These are phyloP conservation scores for Plasmodium yoelii DNA, from an alignment of 169 alveolate species.

Conservation along the genomic window DNA sequence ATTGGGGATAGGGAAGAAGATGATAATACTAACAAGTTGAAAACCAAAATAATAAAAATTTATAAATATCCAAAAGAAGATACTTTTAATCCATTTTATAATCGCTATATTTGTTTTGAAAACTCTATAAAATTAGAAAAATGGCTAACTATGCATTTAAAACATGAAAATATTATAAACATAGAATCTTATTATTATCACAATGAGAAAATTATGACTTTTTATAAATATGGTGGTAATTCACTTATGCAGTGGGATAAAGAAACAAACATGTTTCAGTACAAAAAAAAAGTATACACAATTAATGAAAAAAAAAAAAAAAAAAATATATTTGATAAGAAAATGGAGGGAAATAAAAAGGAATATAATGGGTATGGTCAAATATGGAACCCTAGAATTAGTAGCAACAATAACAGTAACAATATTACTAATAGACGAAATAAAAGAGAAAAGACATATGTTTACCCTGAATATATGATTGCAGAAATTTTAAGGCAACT, in stretches of 20 bases:
- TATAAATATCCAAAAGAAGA: conserved; percentile 41
- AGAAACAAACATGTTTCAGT: conserved; percentile 8
- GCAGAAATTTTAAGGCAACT: conserved; percentile 67
- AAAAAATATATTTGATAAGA: background rate
- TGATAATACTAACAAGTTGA: background rate
- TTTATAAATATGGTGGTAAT: conserved; percentile 39
- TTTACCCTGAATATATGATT: conserved; percentile 58
- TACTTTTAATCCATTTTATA: conserved; percentile 22
- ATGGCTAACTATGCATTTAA: conserved; percentile 23
- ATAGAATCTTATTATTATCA: conserved; percentile 8
- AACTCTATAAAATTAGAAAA: conserved; percentile 40
- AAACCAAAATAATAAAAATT: conserved; percentile 33
- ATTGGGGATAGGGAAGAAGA: conserved; percentile 1
- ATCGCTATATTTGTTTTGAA: conserved; percentile 33
- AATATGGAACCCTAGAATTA: background rate
- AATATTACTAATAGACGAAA: background rate
- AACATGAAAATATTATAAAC: conserved; percentile 22
- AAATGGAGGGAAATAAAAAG: background rate
- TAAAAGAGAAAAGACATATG: background rate
- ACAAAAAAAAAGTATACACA: background rate
- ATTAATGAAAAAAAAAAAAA: background rate
- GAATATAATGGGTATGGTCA: background rate
- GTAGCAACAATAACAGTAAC: background rate
- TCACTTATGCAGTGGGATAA: conserved; percentile 58
- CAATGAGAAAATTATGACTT: conserved; percentile 10